These are phyloP conservation scores for Pythium volutum DNA, from an alignment of 352 stramenopile species.

Conservation along the genomic window DNA sequence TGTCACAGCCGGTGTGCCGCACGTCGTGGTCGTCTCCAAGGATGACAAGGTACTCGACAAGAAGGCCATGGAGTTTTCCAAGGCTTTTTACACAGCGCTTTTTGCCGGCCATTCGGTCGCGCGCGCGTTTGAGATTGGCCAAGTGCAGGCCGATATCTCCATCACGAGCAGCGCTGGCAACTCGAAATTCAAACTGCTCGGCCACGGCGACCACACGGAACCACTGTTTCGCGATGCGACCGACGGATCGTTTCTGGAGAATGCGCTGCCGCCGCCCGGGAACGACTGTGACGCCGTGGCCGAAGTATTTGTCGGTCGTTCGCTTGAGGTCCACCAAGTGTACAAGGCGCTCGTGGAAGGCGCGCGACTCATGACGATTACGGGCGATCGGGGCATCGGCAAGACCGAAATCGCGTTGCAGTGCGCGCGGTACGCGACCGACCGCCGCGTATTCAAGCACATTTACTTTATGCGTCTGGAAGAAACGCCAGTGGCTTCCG, in stretches of 20 bases:
- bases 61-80: slow-evolving; percentile 87
- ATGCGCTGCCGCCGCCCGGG: slow-evolving; percentile 44
- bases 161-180: slow-evolving; percentile 38
- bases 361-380: slow-evolving; percentile 70
- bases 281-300: slow-evolving; percentile 79
- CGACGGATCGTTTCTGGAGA: slow-evolving; percentile 53
- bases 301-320: slow-evolving; percentile 71
- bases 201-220: slow-evolving; percentile 70
- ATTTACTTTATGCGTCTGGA: slow-evolving; percentile 73
- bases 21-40: slow-evolving; percentile 89
- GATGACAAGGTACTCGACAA: slow-evolving; percentile 84
- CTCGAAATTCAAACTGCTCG: slow-evolving; percentile 81
- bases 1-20: slow-evolving; percentile 83
- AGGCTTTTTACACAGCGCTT: slow-evolving; percentile 87
- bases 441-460: slow-evolving; percentile 63
- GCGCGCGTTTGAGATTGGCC: slow-evolving; percentile 81
- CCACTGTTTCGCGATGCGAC: slow-evolving; percentile 63
- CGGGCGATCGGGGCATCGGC: slow-evolving; percentile 64
- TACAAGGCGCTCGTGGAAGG: slow-evolving; percentile 79
- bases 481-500: background rate
- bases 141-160: slow-evolving; percentile 71
- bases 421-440: slow-evolving; percentile 72
- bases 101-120: slow-evolving; percentile 75
- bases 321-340: slow-evolving; percentile 76
- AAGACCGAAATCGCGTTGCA: slow-evolving; percentile 82